These are phyloP conservation scores for Thermomyces lanuginosus DNA, from an alignment of 2,329 filamentous ascomycete genomes.

Conservation along the genomic window DNA sequence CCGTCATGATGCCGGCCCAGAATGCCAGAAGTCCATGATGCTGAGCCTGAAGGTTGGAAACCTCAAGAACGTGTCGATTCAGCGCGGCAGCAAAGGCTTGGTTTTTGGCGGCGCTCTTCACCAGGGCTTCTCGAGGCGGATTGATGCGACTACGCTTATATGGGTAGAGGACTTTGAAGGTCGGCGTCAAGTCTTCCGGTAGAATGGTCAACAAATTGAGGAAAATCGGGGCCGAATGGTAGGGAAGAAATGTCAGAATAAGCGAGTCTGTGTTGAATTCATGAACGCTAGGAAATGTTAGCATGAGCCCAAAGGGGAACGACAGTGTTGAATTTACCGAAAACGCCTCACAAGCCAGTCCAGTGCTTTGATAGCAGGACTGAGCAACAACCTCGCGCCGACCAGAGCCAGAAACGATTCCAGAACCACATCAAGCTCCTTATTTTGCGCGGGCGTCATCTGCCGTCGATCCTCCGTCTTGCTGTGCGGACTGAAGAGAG, in stretches of 20 bases:
- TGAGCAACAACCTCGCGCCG: constrained; percentile 60
- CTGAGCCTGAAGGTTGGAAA: constrained; percentile 54
- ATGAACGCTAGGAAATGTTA: constrained; percentile 49
- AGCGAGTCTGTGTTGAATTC: constrained; percentile 71
- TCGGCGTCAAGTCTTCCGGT: constrained; percentile 51
- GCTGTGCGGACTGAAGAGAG: constrained; percentile 86
- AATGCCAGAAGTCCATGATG: constrained; percentile 69
- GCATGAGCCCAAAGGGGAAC: constrained; percentile 8
- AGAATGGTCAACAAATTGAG: constrained; percentile 74
- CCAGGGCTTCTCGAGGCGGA: constrained; percentile 64
- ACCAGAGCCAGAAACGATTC: constrained; percentile 71
- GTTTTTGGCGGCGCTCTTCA: constrained; percentile 69
- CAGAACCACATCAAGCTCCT: constrained; percentile 59
- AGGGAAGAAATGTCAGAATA: constrained; percentile 77
- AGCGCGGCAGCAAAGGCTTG: constrained; percentile 57
- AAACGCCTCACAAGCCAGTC: constrained; percentile 93
- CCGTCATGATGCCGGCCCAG: constrained; percentile 77
- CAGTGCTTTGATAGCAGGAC: constrained; percentile 74
- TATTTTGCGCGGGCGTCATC: constrained; percentile 68
- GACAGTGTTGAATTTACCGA: no score
- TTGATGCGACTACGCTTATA: constrained; percentile 64
- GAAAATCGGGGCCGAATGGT: constrained; percentile 75
- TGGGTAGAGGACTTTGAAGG: constrained; percentile 71
- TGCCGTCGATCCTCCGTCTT: constrained; percentile 73
- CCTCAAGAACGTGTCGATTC: constrained; percentile 62